These are phyloP conservation scores for Termitomyces sp. DNA, from an alignment of 768 basidiomycete species.

Conservation along the genomic window DNA sequence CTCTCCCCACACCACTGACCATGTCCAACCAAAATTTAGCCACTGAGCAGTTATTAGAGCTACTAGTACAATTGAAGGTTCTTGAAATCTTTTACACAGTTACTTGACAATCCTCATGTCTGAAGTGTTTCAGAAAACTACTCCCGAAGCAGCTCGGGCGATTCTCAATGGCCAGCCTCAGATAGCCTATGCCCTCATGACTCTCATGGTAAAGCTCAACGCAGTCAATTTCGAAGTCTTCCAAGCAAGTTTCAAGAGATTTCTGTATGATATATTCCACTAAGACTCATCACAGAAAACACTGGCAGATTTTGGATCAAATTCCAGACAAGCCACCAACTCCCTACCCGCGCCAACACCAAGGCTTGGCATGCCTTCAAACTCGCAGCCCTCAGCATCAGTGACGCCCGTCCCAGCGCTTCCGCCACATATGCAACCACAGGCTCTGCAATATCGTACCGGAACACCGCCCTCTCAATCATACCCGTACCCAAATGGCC, in stretches of 20 bases:
- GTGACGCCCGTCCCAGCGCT: conserved; percentile 38
- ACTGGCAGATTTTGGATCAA: conserved; percentile 44
- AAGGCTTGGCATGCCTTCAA: conserved; percentile 16
- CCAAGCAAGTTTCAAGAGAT: conserved; percentile 40
- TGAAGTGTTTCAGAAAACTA: conserved; percentile 52
- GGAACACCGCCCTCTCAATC: conserved; percentile 26
- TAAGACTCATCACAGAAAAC: conserved; percentile 43
- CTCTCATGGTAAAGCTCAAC: conserved; percentile 73
- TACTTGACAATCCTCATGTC: background rate
- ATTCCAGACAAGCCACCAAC: conserved; percentile 16
- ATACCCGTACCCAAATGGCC: conserved; percentile 21
- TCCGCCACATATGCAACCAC: conserved; percentile 38
- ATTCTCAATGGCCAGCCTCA: conserved; percentile 72
- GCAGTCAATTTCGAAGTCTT: conserved; percentile 72
- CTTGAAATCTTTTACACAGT: background rate
- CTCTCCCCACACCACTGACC: background rate
- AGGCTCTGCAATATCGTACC: conserved; percentile 27
- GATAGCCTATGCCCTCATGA: conserved; percentile 73
- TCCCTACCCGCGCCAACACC: conserved; percentile 21
- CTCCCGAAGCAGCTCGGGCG: conserved; percentile 59
- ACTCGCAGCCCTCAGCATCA: conserved; percentile 22
- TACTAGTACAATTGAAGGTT: conserved; percentile 73
- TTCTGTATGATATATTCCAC: background rate
- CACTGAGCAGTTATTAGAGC: conserved; percentile 66
- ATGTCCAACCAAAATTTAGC: conserved; percentile 53